Percentiles rank a stretch among this genome's conserved stretches.
These are phyloP conservation scores for Sordariomycetes sp. DNA, from an alignment of 2,329 filamentous ascomycete genomes.

Conservation along the genomic window DNA sequence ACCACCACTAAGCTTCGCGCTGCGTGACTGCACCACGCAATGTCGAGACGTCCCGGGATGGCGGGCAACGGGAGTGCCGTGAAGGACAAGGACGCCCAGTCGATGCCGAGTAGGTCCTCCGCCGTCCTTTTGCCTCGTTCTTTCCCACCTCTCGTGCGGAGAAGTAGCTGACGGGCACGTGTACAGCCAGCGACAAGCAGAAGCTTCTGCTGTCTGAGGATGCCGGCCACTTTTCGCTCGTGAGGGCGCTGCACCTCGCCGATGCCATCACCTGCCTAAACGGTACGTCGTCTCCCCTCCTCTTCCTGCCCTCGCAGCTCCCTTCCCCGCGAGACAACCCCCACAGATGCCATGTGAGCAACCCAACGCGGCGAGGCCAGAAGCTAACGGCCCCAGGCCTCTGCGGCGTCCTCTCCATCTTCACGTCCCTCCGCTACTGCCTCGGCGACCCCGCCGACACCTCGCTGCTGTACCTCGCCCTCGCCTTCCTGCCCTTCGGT, in stretches of 20 bases:
- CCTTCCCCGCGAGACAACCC: neutral
- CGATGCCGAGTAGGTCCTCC: neutral
- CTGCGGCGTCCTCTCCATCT: slow-evolving; percentile 88
- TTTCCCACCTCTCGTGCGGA: neutral
- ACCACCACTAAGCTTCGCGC: neutral
- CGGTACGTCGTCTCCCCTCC: slow-evolving; percentile 28
- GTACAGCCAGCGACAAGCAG: slow-evolving; percentile 56
- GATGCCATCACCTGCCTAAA: slow-evolving; percentile 77
- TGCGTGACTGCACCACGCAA: neutral
- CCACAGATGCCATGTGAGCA: neutral
- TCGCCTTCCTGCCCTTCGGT: slow-evolving; percentile 80
- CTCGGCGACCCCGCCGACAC: slow-evolving; percentile 54
- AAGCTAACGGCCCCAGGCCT: slow-evolving; percentile 34
- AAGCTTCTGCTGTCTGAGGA: slow-evolving; percentile 57
- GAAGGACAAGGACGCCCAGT: neutral
- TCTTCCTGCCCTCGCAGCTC: neutral
- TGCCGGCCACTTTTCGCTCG: slow-evolving; percentile 59
- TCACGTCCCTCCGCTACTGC: slow-evolving; percentile 89
- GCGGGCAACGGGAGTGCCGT: neutral
- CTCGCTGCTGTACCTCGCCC: slow-evolving; percentile 65
- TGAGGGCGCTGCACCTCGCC: slow-evolving; percentile 62
- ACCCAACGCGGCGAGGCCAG: neutral
- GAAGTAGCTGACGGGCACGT: neutral
- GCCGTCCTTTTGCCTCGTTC: neutral
- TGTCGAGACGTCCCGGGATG: neutral